phyloP scores from a whole-genome alignment of 345 rosid species.

The Salix exigua region DNA sequence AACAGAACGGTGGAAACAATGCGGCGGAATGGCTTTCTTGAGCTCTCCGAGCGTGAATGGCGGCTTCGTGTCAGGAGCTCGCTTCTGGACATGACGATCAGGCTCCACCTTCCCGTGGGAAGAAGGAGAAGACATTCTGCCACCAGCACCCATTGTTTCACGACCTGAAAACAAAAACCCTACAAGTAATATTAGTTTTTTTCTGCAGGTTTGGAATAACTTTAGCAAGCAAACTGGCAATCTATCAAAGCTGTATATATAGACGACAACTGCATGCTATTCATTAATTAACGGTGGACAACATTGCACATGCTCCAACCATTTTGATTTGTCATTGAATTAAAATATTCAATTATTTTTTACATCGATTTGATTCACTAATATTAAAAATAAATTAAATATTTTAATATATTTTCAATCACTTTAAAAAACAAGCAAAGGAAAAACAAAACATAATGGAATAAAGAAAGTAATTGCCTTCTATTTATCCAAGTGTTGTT shows the following conservation, averaged over 20 bases:
- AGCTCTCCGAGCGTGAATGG: constrained; percentile 33
- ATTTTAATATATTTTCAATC: no score
- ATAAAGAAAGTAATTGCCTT: not conserved
- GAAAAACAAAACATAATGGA: not conserved
- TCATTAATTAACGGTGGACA: not conserved
- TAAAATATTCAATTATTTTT: no score
- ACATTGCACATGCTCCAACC: not conserved
- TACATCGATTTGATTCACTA: no score
- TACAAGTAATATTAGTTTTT: not conserved
- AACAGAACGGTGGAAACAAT: constrained; percentile 29
- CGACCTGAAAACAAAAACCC: constrained; percentile 9
- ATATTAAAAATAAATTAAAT: no score
- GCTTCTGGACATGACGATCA: not conserved
- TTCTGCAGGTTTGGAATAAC: not conserved
- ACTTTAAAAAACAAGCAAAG: not conserved
- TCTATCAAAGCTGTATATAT: not conserved
- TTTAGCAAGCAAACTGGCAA: not conserved
- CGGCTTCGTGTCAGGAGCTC: constrained; percentile 32
- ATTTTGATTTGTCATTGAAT: not conserved
- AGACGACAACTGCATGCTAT: no score
- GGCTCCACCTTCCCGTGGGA: constrained; percentile 7
- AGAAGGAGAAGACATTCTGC: constrained; percentile 23
- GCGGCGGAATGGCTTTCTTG: constrained; percentile 35
- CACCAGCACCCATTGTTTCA: constrained; percentile 32
- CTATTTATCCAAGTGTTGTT: not conserved